Evolutionary conservation across 2,329 filamentous ascomycete species (phyloP).

Genomic region (Chaetomiaceae sp.): DNA sequence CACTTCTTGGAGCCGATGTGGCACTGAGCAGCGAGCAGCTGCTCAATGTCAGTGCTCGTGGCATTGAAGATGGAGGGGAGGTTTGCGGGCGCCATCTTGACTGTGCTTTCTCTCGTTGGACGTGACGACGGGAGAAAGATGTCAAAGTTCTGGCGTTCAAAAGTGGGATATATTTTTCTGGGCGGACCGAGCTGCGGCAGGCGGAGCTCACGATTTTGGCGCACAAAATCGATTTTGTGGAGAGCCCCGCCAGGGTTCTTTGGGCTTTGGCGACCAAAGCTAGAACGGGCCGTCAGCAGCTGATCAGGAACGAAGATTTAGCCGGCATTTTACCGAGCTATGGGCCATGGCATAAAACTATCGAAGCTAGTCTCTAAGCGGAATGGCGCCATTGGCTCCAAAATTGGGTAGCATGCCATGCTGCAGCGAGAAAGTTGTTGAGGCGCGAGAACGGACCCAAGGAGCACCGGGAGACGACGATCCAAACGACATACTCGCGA

Average conservation of each 20-base stretch:
- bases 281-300: slow-evolving; percentile 4
- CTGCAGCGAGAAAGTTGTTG: slow-evolving; percentile 22
- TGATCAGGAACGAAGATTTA: slow-evolving; percentile 1
- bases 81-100: slow-evolving; percentile 93
- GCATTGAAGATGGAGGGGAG: slow-evolving; percentile 95
- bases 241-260: slow-evolving; percentile 32
- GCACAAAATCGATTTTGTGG: slow-evolving; percentile 30
- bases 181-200: slow-evolving; percentile 15
- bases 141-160: slow-evolving; percentile 23
- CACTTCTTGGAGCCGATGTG: slow-evolving; percentile 95
- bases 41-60: slow-evolving; percentile 98
- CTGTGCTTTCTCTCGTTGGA: slow-evolving; percentile 38
- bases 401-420: slow-evolving; percentile 26
- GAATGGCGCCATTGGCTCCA: slow-evolving; percentile 21
- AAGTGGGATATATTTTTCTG: slow-evolving; percentile 25
- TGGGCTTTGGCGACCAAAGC: slow-evolving; percentile 11
- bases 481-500: slow-evolving; percentile 35
- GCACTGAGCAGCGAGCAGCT: slow-evolving; percentile 93
- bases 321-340: slow-evolving; percentile 19
- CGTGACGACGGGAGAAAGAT: slow-evolving; percentile 31
- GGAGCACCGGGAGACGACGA: slow-evolving; percentile 12
- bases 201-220: slow-evolving; percentile 29
- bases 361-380: slow-evolving; percentile 5
- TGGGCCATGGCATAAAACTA: too few relatives aligned
- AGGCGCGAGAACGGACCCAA: slow-evolving; percentile 9